These are phyloP conservation scores for Rheum nobile DNA, from an alignment of 148 eudicot genomes.

Conservation along the genomic window DNA sequence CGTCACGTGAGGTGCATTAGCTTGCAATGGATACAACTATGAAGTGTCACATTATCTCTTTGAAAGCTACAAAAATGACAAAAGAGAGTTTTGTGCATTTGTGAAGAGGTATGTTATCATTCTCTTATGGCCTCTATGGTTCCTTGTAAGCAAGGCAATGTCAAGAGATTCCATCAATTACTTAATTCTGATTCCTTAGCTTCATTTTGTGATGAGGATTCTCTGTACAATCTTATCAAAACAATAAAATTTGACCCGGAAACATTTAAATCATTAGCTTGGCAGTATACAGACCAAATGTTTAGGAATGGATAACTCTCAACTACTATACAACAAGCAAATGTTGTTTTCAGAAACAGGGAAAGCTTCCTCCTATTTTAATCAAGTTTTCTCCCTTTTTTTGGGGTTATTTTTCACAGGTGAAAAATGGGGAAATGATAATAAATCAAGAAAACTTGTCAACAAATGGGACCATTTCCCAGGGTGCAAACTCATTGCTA, in stretches of 20 bases:
- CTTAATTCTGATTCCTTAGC: not conserved
- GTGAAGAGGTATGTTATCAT: not conserved
- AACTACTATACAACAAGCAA: not conserved
- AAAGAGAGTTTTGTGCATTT: not conserved
- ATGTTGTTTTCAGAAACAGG: not conserved
- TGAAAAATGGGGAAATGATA: not conserved
- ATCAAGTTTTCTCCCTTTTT: not conserved
- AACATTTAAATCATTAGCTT: not conserved
- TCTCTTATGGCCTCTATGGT: not conserved
- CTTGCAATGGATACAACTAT: not conserved
- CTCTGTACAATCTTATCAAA: not conserved
- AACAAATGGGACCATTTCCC: not conserved
- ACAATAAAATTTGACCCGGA: not conserved
- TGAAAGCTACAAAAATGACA: conserved; percentile 5
- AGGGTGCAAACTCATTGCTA: not conserved
- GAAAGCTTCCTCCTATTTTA: too few species aligned
- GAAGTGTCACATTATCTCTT: conserved; percentile 4
- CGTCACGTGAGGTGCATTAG: not conserved
- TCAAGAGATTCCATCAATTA: not conserved
- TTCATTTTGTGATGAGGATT: not conserved
- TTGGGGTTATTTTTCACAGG: not conserved
- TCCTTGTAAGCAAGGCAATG: not conserved
- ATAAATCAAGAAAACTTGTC: not conserved
- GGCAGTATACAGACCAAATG: not conserved
- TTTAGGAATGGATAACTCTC: not conserved